Percentiles rank a stretch among this genome's conserved stretches.
Conservation (phyloP, 441 rosid genomes). For the Eutrema salsugineum region DNA sequence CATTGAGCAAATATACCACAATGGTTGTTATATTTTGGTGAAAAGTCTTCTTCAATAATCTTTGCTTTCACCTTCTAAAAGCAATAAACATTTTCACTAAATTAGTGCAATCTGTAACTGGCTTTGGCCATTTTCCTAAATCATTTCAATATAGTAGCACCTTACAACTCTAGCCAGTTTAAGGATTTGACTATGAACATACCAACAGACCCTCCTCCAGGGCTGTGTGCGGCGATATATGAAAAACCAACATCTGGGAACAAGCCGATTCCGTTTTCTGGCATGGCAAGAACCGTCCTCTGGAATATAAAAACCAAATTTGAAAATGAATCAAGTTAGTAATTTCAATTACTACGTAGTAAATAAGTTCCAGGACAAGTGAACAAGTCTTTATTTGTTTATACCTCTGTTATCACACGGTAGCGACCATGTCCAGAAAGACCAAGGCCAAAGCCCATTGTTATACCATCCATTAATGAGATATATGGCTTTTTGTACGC, state of each 20-base stretch:
- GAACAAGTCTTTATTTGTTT: neutral
- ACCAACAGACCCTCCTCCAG: slow-evolving; percentile 95
- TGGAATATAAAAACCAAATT: slow-evolving; percentile 35
- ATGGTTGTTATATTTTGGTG: neutral
- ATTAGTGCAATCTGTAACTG: neutral
- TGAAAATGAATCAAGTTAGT: slow-evolving; percentile 42
- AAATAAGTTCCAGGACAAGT: neutral
- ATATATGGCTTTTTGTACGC: slow-evolving; percentile 84
- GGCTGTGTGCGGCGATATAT: slow-evolving; percentile 75
- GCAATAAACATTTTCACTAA: neutral
- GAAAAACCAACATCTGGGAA: slow-evolving; percentile 97
- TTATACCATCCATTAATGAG: slow-evolving; percentile 87
- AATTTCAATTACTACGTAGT: slow-evolving; percentile 14
- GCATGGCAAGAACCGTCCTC: slow-evolving; percentile 94
- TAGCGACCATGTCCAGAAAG: slow-evolving; percentile 90
- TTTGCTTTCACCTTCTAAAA: neutral
- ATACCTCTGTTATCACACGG: slow-evolving; percentile 88
- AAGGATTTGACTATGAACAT: slow-evolving; percentile 14
- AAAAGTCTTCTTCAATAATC: too few relatives aligned
- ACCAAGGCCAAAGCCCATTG: slow-evolving; percentile 97
- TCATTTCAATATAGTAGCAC: neutral
- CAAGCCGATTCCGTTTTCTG: slow-evolving; percentile 95
- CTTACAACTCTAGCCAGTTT: too few relatives aligned
- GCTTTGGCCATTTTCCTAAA: neutral
- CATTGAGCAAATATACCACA: neutral